These are phyloP conservation scores for Tephrocybe rancida DNA, from an alignment of 768 basidiomycete genomes.

Conservation along the genomic window DNA sequence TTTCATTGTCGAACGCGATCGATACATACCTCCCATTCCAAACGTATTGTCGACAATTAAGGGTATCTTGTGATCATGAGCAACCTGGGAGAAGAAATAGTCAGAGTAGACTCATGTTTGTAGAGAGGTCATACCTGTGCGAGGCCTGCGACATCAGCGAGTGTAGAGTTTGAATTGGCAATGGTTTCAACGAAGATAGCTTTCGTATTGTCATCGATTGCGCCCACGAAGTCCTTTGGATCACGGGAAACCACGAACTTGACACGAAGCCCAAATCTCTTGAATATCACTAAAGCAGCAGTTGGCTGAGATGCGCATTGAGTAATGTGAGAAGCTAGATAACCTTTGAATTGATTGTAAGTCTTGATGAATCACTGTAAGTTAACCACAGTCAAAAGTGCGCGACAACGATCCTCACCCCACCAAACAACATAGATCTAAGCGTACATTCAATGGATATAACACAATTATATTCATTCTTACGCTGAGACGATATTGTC, in stretches of 20 bases:
- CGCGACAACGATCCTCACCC: no score
- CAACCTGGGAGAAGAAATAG: slow-evolving; percentile 43
- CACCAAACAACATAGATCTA: neutral
- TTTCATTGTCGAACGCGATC: slow-evolving; percentile 42
- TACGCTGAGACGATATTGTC: slow-evolving; percentile 82
- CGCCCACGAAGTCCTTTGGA: slow-evolving; percentile 60
- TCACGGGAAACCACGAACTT: slow-evolving; percentile 63
- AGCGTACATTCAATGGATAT: neutral
- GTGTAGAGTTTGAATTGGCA: slow-evolving; percentile 73
- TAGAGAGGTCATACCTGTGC: slow-evolving; percentile 51
- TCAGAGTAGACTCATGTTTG: neutral
- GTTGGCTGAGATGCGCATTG: no score
- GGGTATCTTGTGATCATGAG: slow-evolving; percentile 70
- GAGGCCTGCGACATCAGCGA: slow-evolving; percentile 65
- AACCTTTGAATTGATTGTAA: slow-evolving; percentile 6
- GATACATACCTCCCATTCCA: slow-evolving; percentile 57
- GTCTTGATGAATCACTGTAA: neutral
- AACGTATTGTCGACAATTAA: slow-evolving; percentile 83
- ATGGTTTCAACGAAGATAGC: slow-evolving; percentile 78
- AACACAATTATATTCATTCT: slow-evolving; percentile 17
- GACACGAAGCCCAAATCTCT: slow-evolving; percentile 64
- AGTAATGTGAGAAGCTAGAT: no score
- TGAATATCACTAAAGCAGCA: slow-evolving; percentile 62
- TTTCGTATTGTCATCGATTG: slow-evolving; percentile 79
- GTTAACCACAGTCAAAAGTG: no score